Evolutionary conservation across 192 early-diverging fungal genomes (phyloP).

Genomic region (Coemansia sp.): DNA sequence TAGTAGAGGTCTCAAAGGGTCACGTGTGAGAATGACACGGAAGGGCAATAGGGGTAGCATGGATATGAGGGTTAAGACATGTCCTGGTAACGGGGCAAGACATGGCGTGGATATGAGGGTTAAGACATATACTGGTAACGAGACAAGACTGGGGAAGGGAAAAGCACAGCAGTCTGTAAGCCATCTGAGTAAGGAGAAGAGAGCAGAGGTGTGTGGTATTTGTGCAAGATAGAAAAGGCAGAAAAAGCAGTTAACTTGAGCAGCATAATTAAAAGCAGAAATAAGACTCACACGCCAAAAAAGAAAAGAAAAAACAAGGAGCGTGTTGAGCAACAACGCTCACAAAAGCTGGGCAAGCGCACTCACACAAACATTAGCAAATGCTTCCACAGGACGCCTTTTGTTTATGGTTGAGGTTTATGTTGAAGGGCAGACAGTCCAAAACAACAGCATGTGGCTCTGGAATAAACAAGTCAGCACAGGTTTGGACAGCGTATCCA

Average conservation of each 20-base stretch:
- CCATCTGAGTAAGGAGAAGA: background rate
- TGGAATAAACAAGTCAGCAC: constrained; percentile 1
- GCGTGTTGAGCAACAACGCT: background rate
- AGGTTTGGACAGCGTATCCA: background rate
- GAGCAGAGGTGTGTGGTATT: background rate
- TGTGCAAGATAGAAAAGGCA: constrained; percentile 10
- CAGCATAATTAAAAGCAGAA: constrained; percentile 15
- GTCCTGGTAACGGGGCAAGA: background rate
- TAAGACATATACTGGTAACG: background rate
- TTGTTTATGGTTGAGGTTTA: constrained; percentile 2
- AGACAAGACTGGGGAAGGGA: constrained; percentile 1
- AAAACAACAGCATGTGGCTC: constrained; percentile 19
- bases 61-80: background rate
- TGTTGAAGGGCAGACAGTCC: constrained; percentile 1
- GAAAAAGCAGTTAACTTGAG: constrained; percentile 20
- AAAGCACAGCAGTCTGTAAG: constrained; percentile 3
- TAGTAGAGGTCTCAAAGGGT: constrained; percentile 11
- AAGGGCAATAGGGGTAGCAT: background rate
- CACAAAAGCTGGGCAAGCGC: background rate
- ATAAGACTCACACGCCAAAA: constrained; percentile 11
- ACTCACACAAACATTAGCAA: background rate
- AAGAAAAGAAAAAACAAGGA: background rate
- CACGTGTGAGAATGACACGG: constrained; percentile 18
- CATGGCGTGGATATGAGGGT: background rate
- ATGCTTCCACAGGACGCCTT: constrained; percentile 4